These are phyloP conservation scores for Fusarium circinatum DNA, from an alignment of 2,329 filamentous ascomycete species.

Conservation along the genomic window DNA sequence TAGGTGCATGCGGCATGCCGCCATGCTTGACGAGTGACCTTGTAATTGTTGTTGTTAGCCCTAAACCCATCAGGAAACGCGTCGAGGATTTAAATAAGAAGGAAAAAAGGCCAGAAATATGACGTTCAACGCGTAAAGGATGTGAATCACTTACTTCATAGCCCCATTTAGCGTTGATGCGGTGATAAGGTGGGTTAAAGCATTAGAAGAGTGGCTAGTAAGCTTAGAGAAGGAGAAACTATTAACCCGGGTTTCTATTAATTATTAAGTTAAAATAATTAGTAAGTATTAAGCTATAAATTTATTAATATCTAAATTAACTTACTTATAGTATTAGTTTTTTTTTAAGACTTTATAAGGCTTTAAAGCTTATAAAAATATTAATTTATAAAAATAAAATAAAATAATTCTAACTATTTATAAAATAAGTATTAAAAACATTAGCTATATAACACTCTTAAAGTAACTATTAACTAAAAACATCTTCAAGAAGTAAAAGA, in stretches of 20 bases:
- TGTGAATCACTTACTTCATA: conserved; percentile 36
- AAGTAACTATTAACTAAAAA: not conserved
- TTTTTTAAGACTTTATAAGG: not conserved
- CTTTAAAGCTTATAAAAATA: not conserved
- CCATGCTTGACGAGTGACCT: conserved; percentile 46
- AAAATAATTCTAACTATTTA: not conserved
- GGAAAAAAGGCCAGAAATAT: not conserved
- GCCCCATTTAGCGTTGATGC: conserved; percentile 19
- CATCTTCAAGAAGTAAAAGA: not conserved
- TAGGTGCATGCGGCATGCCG: conserved; percentile 26
- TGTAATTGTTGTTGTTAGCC: conserved; percentile 41
- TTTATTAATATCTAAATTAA: not conserved
- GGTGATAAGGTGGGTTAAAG: conserved; percentile 15
- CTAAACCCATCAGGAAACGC: conserved; percentile 40
- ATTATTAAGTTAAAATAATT: not conserved
- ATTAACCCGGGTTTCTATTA: conserved; percentile 3
- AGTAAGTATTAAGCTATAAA: not conserved
- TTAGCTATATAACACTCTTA: too few species aligned
- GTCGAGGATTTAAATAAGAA: not conserved
- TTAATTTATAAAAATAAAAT: not conserved
- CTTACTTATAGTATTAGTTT: too few species aligned
- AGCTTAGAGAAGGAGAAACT: conserved; percentile 11
- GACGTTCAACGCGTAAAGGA: conserved; percentile 6
- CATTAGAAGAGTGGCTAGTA: conserved; percentile 9
- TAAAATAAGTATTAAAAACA: too few species aligned